Conservation (phyloP, 1,139 yeast species). For the Protomyces lactucae-debilis region DNA sequence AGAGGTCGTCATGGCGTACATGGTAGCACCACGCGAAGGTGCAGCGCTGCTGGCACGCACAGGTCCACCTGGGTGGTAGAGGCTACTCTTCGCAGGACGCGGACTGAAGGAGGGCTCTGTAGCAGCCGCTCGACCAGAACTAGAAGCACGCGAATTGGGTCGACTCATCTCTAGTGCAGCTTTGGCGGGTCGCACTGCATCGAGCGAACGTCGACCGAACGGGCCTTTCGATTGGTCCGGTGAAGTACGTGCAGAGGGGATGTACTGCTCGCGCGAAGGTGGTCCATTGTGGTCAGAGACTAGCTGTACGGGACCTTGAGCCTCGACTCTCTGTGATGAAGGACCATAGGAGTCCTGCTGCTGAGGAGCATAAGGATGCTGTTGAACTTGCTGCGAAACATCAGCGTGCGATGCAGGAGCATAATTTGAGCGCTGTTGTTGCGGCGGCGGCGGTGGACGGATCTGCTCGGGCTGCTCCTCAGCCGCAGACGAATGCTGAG, state of each 20-base stretch:
- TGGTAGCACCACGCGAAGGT: not conserved
- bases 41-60: not conserved
- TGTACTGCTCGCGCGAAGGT: too few relatives aligned
- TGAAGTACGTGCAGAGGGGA: not conserved
- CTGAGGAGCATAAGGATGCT: not conserved
- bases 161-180: constrained; percentile 9
- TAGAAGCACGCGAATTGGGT: not conserved
- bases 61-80: not conserved
- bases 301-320: too few relatives aligned
- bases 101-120: constrained; percentile 21
- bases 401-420: not conserved
- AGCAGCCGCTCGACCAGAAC: not conserved
- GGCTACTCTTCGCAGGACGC: not conserved
- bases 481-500: not conserved
- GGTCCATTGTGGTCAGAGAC: too few relatives aligned
- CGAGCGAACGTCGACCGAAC: not conserved
- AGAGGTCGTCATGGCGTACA: not conserved
- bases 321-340: too few relatives aligned
- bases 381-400: not conserved
- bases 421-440: not conserved
- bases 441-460: not conserved
- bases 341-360: not conserved
- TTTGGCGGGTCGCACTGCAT: not conserved
- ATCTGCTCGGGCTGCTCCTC: not conserved
- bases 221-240: not conserved